phyloP scores from a whole-genome alignment of 2,329 filamentous ascomycete genomes.

The Microcyclosporella mali region DNA sequence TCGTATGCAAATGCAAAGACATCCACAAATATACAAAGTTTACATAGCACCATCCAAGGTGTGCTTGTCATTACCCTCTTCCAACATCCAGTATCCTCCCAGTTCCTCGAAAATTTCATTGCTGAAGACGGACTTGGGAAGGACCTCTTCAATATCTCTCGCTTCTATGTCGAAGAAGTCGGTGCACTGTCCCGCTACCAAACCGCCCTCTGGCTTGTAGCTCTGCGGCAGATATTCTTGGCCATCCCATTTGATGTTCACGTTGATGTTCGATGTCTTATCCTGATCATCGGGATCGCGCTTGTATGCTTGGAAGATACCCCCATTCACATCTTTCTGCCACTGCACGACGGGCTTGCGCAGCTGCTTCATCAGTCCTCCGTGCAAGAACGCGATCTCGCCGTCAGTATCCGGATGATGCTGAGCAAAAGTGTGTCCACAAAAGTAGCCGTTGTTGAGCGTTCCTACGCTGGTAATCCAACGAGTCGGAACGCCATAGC shows the following conservation, averaged over 20 bases:
- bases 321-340: conserved; percentile 23
- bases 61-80: conserved; percentile 2
- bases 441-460: conserved; percentile 22
- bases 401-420: conserved; percentile 32
- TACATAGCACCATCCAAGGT: background rate
- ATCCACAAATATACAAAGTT: background rate
- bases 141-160: conserved; percentile 21
- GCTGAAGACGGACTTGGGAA: conserved; percentile 15
- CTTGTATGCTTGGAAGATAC: conserved; percentile 30
- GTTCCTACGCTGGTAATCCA: conserved; percentile 31
- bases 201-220: conserved; percentile 8
- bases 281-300: conserved; percentile 13
- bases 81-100: conserved; percentile 26
- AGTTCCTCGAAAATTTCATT: conserved; percentile 18
- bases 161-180: conserved; percentile 20
- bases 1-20: no score
- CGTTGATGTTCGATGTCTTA: conserved; percentile 11
- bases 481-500: conserved; percentile 27
- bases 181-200: conserved; percentile 20
- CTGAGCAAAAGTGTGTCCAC: conserved; percentile 33
- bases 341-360: conserved; percentile 21
- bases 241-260: conserved; percentile 15
- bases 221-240: conserved; percentile 11
- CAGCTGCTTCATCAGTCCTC: conserved; percentile 30
- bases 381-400: conserved; percentile 30